A percentile compares a stretch with the other conserved stretches of the same genome.
These are phyloP conservation scores for Solanum verrucosum DNA, from an alignment of 257 asterid species.

Conservation along the genomic window DNA sequence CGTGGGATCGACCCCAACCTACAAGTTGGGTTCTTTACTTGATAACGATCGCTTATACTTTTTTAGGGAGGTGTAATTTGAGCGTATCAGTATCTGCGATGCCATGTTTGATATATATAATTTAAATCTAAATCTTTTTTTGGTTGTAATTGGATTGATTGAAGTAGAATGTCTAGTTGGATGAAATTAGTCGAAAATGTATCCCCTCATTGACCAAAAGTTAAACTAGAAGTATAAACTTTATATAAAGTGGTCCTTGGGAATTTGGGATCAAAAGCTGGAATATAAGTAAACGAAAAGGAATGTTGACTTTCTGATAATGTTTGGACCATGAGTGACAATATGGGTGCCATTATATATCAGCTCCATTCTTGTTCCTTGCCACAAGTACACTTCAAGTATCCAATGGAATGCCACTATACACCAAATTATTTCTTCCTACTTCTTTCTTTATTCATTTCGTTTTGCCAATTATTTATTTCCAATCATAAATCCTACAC, in stretches of 20 bases:
- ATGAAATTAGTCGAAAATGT: background rate
- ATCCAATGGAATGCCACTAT: background rate
- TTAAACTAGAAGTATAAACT: background rate
- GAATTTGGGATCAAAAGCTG: background rate
- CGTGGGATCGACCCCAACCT: no score
- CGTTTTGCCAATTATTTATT: background rate
- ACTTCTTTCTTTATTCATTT: background rate
- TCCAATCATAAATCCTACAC: background rate
- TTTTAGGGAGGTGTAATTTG: no score
- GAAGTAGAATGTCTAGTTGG: background rate
- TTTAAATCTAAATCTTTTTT: background rate
- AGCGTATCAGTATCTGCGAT: no score
- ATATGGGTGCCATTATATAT: background rate
- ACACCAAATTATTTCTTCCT: background rate
- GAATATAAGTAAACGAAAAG: background rate
- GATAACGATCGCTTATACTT: no score
- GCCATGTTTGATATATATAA: background rate
- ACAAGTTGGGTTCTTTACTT: no score
- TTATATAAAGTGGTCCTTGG: background rate
- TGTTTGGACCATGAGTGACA: background rate
- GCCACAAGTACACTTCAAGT: constrained; percentile 1
- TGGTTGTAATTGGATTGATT: background rate
- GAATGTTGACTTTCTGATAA: background rate
- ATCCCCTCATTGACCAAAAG: background rate
- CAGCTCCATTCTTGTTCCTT: background rate